phyloP scores from a whole-genome alignment of 2,329 filamentous ascomycete species.

The Trichoderma atroviride region DNA sequence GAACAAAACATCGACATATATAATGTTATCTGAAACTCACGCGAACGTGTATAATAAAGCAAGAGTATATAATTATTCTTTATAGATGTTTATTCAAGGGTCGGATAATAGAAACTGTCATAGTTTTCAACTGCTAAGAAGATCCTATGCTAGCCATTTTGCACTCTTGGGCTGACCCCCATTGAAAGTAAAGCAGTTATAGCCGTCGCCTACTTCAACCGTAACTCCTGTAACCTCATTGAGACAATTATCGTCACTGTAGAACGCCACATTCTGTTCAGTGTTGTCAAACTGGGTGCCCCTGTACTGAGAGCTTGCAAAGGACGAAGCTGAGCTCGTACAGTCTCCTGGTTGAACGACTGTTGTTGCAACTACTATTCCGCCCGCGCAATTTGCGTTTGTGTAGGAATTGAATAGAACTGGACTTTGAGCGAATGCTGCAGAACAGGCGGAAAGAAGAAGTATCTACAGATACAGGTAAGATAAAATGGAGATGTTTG shows the following conservation, averaged over 20 bases:
- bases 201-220: neutral
- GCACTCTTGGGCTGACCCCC: neutral
- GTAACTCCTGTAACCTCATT: neutral
- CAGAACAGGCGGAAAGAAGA: neutral
- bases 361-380: neutral
- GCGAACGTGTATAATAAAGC: neutral
- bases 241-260: neutral
- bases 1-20: neutral
- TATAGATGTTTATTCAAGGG: neutral
- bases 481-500: neutral
- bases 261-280: neutral
- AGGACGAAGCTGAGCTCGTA: neutral
- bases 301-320: constrained; percentile 4
- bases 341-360: neutral
- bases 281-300: neutral
- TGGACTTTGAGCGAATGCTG: neutral
- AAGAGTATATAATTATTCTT: neutral
- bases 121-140: neutral
- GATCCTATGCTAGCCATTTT: neutral
- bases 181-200: constrained; percentile 12
- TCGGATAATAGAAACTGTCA: too few species aligned
- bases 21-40: neutral
- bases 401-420: constrained; percentile 2
- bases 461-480: neutral
- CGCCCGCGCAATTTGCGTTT: neutral